Evolutionary conservation across 2,329 filamentous ascomycete genomes (phyloP), one percentile per base, ranked within the genome.

Genomic region (Ceratocystis smalleyi): DNA sequence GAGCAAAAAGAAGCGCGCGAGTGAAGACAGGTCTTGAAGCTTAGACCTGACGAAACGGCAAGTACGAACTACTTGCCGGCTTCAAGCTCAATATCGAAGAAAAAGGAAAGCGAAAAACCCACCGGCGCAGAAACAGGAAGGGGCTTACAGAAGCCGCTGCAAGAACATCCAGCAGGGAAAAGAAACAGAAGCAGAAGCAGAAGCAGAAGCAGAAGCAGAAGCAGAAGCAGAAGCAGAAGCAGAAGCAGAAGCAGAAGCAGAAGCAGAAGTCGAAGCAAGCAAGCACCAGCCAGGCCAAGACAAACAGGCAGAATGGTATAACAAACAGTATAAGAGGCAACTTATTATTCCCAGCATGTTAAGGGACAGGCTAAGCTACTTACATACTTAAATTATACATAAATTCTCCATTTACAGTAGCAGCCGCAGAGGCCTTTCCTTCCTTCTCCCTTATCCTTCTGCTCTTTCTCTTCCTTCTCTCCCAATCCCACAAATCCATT

Each of bases 361-460:
- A 40, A 40, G 35, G 35, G 35, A 40, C 35, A 40, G 5, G 35
- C 12, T 40, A 40, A 15, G 35, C 12, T 40, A 40, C 35, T 10
- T 17, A 22, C 54, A 32, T n/a, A 62, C 51, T 17, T 32, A 27
- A 55, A 55, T 32, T 30, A 6, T 15, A 47, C 19, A 49, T 32
- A 35, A 61, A 30, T 51, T 47, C 17, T 5, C 12, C 71, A 70
- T 69, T 67, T 67, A 67, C 66, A 30, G n/a, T 15, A 43, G n/a
- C 51, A 55, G 51, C 6, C 51, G 10, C 12, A 27, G 7, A 55
- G n/a, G 15, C 7, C 57, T 49, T 30, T 51, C 22, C 22, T n/a
- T 49, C 43, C 32, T 22, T 45, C 32, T 43, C 40, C 32, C 43
- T 61, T 45, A 22, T 27, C 12, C 17, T 43, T 40, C 55, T 40